phyloP scores from a whole-genome alignment of 2,329 filamentous ascomycete genomes.

The Ceratocystis ficicola region DNA sequence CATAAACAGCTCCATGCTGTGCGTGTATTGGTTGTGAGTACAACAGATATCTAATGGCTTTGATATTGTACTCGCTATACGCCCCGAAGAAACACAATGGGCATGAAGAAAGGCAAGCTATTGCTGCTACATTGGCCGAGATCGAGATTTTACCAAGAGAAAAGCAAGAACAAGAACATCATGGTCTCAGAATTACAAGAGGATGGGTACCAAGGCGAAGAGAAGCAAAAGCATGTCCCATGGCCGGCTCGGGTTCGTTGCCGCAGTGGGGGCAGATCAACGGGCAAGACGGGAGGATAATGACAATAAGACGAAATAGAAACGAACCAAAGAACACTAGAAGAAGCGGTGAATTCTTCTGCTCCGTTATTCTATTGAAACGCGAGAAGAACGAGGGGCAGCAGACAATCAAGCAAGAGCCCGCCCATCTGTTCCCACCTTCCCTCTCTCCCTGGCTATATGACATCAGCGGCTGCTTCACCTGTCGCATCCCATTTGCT shows the following conservation, averaged over 20 bases:
- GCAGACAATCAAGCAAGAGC: not conserved
- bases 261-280: not conserved
- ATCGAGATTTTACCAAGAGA: not conserved
- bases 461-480: slow-evolving; percentile 4
- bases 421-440: not conserved
- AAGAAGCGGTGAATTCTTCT: slow-evolving; percentile 4
- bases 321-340: not conserved
- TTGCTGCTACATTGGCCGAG: not conserved
- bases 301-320: not conserved
- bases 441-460: not conserved
- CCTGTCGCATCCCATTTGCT: not conserved
- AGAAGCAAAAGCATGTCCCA: not conserved
- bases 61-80: not conserved
- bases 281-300: not conserved
- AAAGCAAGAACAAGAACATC: not conserved
- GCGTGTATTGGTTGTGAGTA: not conserved
- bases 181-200: not conserved
- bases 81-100: not conserved
- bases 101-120: too few species aligned
- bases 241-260: not conserved
- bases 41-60: not conserved
- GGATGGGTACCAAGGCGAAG: too few species aligned
- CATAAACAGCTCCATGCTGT: not conserved
- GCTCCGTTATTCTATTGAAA: not conserved
- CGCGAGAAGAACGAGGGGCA: not conserved